Base-by-base conservation (phyloP, 2,329 filamentous ascomycete genomes). In the Scytalidium sp. region DNA sequence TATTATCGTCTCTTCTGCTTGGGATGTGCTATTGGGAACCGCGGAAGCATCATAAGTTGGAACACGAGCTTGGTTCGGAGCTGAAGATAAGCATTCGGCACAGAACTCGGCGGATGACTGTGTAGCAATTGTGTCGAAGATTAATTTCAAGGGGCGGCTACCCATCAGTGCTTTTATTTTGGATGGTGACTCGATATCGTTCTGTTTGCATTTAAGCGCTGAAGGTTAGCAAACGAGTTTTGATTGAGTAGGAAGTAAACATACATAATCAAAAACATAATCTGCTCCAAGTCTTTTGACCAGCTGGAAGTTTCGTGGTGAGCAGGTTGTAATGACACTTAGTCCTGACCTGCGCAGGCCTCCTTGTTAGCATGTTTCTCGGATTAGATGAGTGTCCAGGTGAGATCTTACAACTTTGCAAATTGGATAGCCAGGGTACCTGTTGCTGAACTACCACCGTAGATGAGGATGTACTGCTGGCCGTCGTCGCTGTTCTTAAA, bases 361-460 rank as follows among this genome's bases (percentile, higher is more conserved):
- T n/a, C n/a, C n/a, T n/a, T n/a, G n/a, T n/a, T n/a, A n/a, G n/a
- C n/a, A n/a, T n/a, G n/a, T n/a, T n/a, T n/a, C n/a, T n/a, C n/a
- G 22, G 10, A 43, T n/a, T n/a, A n/a, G n/a, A n/a, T n/a, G 40
- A 29, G 6, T 15, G n/a, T n/a, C n/a, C n/a, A n/a, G n/a, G n/a
- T n/a, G n/a, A n/a, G n/a, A 15, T 57, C 58, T 54, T 51, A 68
- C 59, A 72, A 60, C 50, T 70, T 71, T 5, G 70, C 73, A 50
- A 66, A 75, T 53, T 77, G 75, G 13, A 77, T 65, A 8, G 72
- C 73, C 2, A 75, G 58, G 0, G 69, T 70, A 1, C 75, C 75
- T 0, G 73, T 75, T 8, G 74, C 75, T 2, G 73, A 75, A 32
- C 70, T 75, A 2, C 68, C 75, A 42, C 74, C 75, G 51, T 77